Base-by-base conservation (phyloP, 371 early-diverging fungal species). In the Mucor lusitanicus region DNA sequence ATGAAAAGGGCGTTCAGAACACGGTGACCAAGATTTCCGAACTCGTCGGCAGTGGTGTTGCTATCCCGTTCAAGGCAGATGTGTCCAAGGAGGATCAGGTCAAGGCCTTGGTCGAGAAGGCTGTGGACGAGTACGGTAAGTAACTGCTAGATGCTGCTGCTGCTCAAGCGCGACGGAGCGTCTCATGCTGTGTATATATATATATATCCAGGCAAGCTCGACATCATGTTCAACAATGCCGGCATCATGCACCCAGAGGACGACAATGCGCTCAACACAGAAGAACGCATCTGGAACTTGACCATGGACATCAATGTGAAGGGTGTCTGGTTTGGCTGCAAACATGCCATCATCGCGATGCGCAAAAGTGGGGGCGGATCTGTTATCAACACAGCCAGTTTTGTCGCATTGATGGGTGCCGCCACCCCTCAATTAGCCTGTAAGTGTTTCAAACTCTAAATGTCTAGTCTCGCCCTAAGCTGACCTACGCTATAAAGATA, bases 271-370 rank as follows among this genome's bases (percentile, higher is more conserved):
- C 70, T 89, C 50, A 92, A 83, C 28, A 94, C 94, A 35, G 84
- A 89, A 33, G 93, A 94, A 71, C 81, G 84, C 33, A 84, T 93
- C 64, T 95, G 95, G 90, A 84, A 91, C 50, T 57, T 87, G 64
- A 91, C 90, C 7, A 88, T 93, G 90, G 83, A 91, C 63, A 91
- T 94, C 74, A 94, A 94, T 75, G 93, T 94, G 57, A 95, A 95
- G 75, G 94, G 95, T 35, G 95, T 95, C n/a, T 95, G 94, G 94
- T 94, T 78, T 74, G 95, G 95, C 23, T 92, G 92, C 80, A 92
- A 92, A 70, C 84, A 94, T 66, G 93, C 88, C 56, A 92, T 95
- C 64, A 79, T 91, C 59, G 92, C 92, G 59, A 85, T 95, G 86
- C 86, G 92, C 37, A 79, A 90, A 35, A 86, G 85, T 13, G 87